phyloP scores from a whole-genome alignment of 352 stramenopile genomes.

The Aphanomyces stellatus region DNA sequence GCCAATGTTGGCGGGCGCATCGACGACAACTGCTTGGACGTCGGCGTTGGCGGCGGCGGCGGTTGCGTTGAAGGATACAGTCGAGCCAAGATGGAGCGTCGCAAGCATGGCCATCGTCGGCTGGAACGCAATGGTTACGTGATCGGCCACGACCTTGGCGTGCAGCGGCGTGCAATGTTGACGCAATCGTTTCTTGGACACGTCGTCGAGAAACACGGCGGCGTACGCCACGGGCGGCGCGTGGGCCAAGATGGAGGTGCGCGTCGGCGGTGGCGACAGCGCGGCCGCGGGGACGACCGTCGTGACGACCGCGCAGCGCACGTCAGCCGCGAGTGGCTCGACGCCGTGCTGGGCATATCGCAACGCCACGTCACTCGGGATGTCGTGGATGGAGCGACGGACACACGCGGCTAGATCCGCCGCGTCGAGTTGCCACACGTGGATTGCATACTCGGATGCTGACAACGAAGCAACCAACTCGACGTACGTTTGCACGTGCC shows the following conservation, averaged over 20 bases:
- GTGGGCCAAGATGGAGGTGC: neutral
- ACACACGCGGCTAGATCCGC: neutral
- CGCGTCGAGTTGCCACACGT: neutral
- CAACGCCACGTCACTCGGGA: neutral
- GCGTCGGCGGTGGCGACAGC: neutral
- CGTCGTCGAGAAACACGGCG: slow-evolving; percentile 5
- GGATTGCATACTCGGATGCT: neutral
- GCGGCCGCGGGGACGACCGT: neutral
- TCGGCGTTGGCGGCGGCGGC: neutral
- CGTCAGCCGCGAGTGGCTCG: neutral
- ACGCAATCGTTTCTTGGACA: neutral
- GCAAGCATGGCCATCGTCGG: neutral
- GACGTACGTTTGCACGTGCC: slow-evolving; percentile 3
- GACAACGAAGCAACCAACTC: neutral
- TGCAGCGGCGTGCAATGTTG: neutral
- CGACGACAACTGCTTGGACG: neutral
- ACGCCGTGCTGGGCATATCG: neutral
- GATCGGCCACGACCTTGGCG: neutral
- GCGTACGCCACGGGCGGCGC: neutral
- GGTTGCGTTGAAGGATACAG: neutral
- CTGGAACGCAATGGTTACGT: slow-evolving; percentile 11
- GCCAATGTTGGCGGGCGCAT: neutral
- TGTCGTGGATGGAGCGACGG: slow-evolving; percentile 11
- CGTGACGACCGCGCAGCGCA: neutral
- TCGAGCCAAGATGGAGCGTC: slow-evolving; percentile 3